Evolutionary conservation across 306 rosid species (phyloP).

Genomic region (Crotalaria pallida): DNA sequence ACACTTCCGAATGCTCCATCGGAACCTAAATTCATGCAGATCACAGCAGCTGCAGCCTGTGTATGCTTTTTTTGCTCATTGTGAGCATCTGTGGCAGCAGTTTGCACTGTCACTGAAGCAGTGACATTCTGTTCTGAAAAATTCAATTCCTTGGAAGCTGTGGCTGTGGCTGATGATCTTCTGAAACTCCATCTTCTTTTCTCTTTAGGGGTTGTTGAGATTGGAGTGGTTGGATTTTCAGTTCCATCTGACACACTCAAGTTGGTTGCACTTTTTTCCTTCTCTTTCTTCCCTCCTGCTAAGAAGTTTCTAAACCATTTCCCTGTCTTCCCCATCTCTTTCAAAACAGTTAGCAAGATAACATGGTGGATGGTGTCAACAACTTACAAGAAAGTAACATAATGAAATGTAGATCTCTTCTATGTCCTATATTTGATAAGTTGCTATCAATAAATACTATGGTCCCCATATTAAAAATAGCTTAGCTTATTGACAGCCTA

Average conservation of each 20-base stretch:
- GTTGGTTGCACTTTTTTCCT: constrained; percentile 27
- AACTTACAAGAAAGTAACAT: constrained; percentile 36
- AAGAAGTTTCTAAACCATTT: constrained; percentile 76
- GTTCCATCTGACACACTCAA: constrained; percentile 21
- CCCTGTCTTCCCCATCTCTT: constrained; percentile 69
- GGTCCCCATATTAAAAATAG: constrained; percentile 33
- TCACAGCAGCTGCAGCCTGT: constrained; percentile 50
- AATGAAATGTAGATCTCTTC: constrained; percentile 33
- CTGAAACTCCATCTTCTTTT: constrained; percentile 91
- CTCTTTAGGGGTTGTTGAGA: constrained; percentile 57
- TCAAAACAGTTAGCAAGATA: constrained; percentile 28
- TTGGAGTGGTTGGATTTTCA: constrained; percentile 53
- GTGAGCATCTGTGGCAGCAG: constrained; percentile 30
- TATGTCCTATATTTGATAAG: constrained; percentile 22
- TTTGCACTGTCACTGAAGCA: constrained; percentile 25
- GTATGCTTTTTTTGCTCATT: constrained; percentile 56
- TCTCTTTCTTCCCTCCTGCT: constrained; percentile 75
- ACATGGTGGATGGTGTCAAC: constrained; percentile 21
- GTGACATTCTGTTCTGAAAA: constrained; percentile 27
- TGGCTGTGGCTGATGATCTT: constrained; percentile 58
- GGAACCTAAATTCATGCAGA: constrained; percentile 36
- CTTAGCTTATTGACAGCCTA: constrained; percentile 24
- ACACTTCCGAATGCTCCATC: constrained; percentile 21
- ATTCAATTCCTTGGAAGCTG: constrained; percentile 42
- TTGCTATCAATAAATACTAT: constrained; percentile 31